Conservation (phyloP, 805 yeast species). For the Candida ascalaphidarum region DNA sequence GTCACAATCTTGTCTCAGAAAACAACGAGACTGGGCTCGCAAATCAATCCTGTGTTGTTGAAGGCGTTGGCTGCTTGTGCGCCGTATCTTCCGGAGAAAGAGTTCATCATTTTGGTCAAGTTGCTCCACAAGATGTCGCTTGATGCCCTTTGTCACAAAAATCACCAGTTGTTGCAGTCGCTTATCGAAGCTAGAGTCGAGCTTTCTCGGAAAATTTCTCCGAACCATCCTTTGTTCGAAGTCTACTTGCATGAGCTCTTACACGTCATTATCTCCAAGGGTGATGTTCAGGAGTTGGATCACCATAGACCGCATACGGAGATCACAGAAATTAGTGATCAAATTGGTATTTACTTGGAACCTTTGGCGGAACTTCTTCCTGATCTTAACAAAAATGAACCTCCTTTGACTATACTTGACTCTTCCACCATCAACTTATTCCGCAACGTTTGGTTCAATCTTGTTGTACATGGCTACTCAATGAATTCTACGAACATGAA, state of each 20-base stretch:
- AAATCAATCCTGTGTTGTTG: slow-evolving; percentile 47
- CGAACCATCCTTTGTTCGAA: slow-evolving; percentile 32
- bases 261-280: slow-evolving; percentile 59
- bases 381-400: slow-evolving; percentile 28
- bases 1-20: slow-evolving; percentile 81
- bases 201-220: slow-evolving; percentile 35
- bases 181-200: slow-evolving; percentile 43
- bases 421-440: slow-evolving; percentile 50
- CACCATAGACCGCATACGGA: slow-evolving; percentile 75
- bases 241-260: slow-evolving; percentile 61
- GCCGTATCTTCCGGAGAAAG: slow-evolving; percentile 52
- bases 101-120: slow-evolving; percentile 54
- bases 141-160: slow-evolving; percentile 35
- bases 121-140: slow-evolving; percentile 44
- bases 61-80: slow-evolving; percentile 59
- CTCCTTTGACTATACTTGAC: slow-evolving; percentile 37
- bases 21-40: slow-evolving; percentile 38
- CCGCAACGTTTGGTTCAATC: slow-evolving; percentile 89
- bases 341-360: slow-evolving; percentile 51
- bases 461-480: slow-evolving; percentile 87
- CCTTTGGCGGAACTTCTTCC: slow-evolving; percentile 79
- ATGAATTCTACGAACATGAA: slow-evolving; percentile 45
- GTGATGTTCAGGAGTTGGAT: slow-evolving; percentile 68
- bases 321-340: slow-evolving; percentile 61
- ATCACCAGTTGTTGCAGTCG: slow-evolving; percentile 25